These are phyloP conservation scores for Hyaloscypha hepaticicola DNA, from an alignment of 495 filamentous ascomycete genomes.

Conservation along the genomic window DNA sequence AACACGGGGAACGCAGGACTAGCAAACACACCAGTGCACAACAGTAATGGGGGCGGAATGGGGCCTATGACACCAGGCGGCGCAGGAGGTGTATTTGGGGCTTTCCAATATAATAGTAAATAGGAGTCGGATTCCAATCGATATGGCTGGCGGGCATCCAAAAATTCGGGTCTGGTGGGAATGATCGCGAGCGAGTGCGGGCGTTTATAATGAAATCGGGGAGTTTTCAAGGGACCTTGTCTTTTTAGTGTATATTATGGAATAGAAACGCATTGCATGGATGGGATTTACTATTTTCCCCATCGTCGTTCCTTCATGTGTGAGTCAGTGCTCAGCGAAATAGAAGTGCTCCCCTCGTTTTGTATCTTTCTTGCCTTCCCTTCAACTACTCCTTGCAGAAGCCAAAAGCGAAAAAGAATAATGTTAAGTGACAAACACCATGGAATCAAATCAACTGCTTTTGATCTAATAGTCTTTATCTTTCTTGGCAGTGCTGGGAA, in stretches of 20 bases:
- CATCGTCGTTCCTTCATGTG: background rate
- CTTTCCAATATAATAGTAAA: conserved; percentile 43
- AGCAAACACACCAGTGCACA: conserved; percentile 59
- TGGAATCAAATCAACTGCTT: background rate
- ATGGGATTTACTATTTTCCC: background rate
- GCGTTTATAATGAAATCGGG: conserved; percentile 15
- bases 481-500: conserved; percentile 41
- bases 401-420: background rate
- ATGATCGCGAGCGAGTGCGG: background rate
- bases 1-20: conserved; percentile 54
- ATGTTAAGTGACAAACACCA: background rate
- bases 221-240: conserved; percentile 9
- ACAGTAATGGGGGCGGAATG: conserved; percentile 49
- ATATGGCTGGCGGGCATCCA: background rate
- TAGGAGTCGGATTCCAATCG: conserved; percentile 17
- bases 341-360: background rate
- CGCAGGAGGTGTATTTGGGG: conserved; percentile 61
- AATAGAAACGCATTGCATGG: conserved; percentile 17
- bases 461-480: background rate
- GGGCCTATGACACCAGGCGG: conserved; percentile 69
- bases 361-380: background rate
- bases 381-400: background rate
- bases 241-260: conserved; percentile 20
- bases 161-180: background rate
- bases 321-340: background rate